Evolutionary conservation across 1,139 yeast species (phyloP).

Genomic region (Pneumocystis carinii): DNA sequence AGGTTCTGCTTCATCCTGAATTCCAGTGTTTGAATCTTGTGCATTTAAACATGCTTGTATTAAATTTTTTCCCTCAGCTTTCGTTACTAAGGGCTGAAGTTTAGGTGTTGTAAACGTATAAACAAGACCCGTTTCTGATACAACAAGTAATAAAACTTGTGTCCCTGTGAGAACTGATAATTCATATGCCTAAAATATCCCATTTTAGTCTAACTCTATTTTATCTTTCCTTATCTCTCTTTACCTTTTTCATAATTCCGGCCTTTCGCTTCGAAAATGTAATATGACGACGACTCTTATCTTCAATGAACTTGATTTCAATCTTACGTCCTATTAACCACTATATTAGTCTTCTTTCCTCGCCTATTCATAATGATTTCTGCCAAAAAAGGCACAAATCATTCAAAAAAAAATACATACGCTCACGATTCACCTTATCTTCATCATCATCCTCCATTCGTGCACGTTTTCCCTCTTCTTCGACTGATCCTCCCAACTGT

Average conservation of each 20-base stretch:
- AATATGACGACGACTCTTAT: conserved; percentile 92
- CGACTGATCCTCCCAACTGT: not conserved
- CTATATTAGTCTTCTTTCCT: too few species aligned
- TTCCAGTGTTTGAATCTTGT: conserved; percentile 36
- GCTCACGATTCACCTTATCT: not conserved
- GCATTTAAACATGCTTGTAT: conserved; percentile 96
- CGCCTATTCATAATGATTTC: too few species aligned
- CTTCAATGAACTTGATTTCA: conserved; percentile 92
- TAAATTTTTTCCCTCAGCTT: conserved; percentile 89
- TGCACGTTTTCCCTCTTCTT: not conserved
- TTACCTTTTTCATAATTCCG: conserved; percentile 77
- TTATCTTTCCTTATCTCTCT: not conserved
- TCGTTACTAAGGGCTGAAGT: conserved; percentile 91
- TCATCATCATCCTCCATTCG: not conserved
- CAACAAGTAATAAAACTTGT: conserved; percentile 83
- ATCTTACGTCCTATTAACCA: conserved; percentile 55
- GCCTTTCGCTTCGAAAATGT: conserved; percentile 96
- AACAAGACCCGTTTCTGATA: conserved; percentile 91
- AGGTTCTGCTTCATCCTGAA: conserved; percentile 15
- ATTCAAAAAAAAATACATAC: not conserved
- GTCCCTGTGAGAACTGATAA: conserved; percentile 91
- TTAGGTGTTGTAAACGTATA: conserved; percentile 98
- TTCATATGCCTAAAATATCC: conserved; percentile 52
- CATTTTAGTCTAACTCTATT: not conserved
- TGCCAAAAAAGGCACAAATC: too few species aligned